Evolutionary conservation across 345 rosid species (phyloP).

Genomic region (Arabidopsis arenosa): DNA sequence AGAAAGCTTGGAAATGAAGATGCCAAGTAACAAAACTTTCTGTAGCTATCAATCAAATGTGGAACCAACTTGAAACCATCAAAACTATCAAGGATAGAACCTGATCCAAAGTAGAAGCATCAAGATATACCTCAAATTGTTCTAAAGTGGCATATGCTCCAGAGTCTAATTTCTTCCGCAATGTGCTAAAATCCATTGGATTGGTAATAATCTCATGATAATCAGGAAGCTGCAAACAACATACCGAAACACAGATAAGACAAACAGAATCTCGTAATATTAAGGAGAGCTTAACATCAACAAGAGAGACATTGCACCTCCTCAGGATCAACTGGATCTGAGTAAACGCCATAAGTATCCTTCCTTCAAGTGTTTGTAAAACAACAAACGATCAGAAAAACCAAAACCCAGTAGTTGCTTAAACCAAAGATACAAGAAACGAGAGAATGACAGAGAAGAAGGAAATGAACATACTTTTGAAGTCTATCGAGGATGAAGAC

Average conservation of each 20-base stretch:
- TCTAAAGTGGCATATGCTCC: constrained; percentile 77
- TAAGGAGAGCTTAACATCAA: constrained; percentile 27
- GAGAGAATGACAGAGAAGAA: constrained; percentile 25
- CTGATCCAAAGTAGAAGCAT: background rate
- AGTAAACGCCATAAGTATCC: constrained; percentile 93
- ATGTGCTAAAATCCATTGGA: constrained; percentile 89
- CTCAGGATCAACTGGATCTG: constrained; percentile 92
- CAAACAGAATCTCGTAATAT: constrained; percentile 1
- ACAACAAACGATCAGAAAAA: constrained; percentile 30
- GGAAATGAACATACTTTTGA: constrained; percentile 76
- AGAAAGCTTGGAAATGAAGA: background rate
- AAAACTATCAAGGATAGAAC: background rate
- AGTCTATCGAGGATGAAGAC: constrained; percentile 98
- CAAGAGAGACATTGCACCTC: constrained; percentile 55
- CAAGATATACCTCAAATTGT: constrained; percentile 75
- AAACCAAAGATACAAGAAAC: constrained; percentile 19
- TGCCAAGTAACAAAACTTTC: constrained; percentile 15
- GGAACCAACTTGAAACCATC: constrained; percentile 19
- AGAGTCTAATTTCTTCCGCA: constrained; percentile 71
- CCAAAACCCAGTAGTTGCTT: constrained; percentile 35
- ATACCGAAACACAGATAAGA: constrained; percentile 32
- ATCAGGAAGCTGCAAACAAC: constrained; percentile 85
- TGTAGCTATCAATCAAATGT: constrained; percentile 27
- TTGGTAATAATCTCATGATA: constrained; percentile 79
- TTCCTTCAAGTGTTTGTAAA: constrained; percentile 59